Base-by-base conservation (phyloP, 2,329 filamentous ascomycete species). In the Elsinoe fawcettii region DNA sequence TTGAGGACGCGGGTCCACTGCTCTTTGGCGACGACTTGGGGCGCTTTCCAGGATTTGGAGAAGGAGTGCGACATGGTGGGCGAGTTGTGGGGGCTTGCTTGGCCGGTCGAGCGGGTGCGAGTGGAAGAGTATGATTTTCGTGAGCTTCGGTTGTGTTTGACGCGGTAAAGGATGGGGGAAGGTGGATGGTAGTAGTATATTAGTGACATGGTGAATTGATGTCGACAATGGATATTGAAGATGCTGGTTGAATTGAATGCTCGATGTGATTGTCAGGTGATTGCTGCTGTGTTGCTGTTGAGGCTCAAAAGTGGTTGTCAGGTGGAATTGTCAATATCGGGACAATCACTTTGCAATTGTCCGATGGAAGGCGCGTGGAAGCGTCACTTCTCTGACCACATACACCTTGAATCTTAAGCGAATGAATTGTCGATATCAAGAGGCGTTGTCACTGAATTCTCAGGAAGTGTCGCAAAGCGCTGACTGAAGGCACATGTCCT, bases 21-120 rank as follows among this genome's bases (percentile, higher is more conserved):
- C 34, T 62, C 59, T 18, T 58, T 59, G 9, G 59, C 51, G 25
- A 46, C 39, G 41, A 64, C 44, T 2, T 23, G 14, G 5, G 61
- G 61, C 5, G 59, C 49, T 20, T 61, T 58, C 63, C 64, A 66
- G 56, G 55, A 58, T 41, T 59, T 59, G 56, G 57, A 59, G 14
- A 47, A 55, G 16, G 59, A 59, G 43, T 60, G 54, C 12, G 54
- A 56, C 54, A 56, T 56, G 39, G 25, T 37, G 2, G 43, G 39
- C 7, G 54, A 53, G 8, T 18, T 37, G 22, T 53, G 49, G 3
- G 43, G 27, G 14, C 23, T 47, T 47, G 25, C n/a, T 7, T n/a
- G 30, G 34, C 23, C 16, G 34, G 27, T 27, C 2, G 54, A 47
- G 53, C 37, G 37, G n/a, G 39, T 34, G 23, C 43, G 39, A 5